Percentiles rank a stretch among this genome's conserved stretches.
phyloP scores from a whole-genome alignment of 768 basidiomycete genomes.

The Lanmaoa rubissima region DNA sequence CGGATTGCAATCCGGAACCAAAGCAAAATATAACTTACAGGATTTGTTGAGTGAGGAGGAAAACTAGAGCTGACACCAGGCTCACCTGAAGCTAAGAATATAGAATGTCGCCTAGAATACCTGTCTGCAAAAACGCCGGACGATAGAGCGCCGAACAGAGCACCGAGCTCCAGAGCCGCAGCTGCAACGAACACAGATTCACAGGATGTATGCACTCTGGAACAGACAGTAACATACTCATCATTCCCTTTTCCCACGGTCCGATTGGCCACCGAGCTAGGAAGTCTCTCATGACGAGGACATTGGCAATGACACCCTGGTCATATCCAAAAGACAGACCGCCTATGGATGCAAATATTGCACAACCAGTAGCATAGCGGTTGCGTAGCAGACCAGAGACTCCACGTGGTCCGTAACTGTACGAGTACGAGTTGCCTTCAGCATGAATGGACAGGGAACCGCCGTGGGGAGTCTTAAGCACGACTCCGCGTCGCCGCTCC shows the following conservation, averaged over 20 bases:
- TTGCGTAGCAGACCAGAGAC: conserved; percentile 63
- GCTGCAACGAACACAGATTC: conserved; percentile 40
- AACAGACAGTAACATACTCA: conserved; percentile 52
- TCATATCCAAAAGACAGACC: conserved; percentile 82
- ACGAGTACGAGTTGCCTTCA: conserved; percentile 46
- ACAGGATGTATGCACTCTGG: background rate
- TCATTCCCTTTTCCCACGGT: conserved; percentile 69
- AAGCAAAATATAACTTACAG: conserved; percentile 62
- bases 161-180: conserved; percentile 75
- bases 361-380: conserved; percentile 63
- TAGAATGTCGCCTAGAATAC: conserved; percentile 64
- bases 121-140: conserved; percentile 69
- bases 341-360: conserved; percentile 73
- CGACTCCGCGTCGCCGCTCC: conserved; percentile 14
- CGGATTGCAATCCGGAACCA: conserved; percentile 68
- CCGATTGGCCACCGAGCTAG: conserved; percentile 64
- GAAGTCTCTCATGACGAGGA: conserved; percentile 81
- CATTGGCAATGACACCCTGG: conserved; percentile 84
- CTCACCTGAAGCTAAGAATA: conserved; percentile 67
- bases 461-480: conserved; percentile 25
- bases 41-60: background rate
- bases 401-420: conserved; percentile 73
- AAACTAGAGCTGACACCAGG: background rate
- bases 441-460: conserved; percentile 26
- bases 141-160: conserved; percentile 68